phyloP scores from a whole-genome alignment of 345 rosid species.

The Syzygium grande region DNA sequence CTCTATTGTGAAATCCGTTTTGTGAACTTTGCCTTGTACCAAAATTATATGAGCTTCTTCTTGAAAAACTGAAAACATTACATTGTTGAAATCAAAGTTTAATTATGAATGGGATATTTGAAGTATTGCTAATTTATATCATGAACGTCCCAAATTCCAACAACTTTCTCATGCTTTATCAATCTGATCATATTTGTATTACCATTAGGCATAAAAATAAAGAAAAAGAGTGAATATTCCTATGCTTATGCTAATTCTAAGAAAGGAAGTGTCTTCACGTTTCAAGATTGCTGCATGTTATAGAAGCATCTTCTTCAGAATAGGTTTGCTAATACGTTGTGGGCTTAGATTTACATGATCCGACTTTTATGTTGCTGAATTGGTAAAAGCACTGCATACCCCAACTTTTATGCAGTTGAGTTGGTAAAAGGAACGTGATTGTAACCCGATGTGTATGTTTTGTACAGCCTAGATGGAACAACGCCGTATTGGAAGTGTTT shows the following conservation, averaged over 20 bases:
- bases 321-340: not conserved
- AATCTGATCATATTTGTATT: not conserved
- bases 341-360: not conserved
- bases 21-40: not conserved
- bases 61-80: not conserved
- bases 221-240: not conserved
- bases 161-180: not conserved
- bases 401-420: not conserved
- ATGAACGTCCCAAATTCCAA: not conserved
- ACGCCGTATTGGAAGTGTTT: conserved; percentile 78
- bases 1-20: not conserved
- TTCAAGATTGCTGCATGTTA: not conserved
- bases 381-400: not conserved
- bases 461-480: conserved; percentile 78
- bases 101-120: not conserved
- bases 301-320: not conserved
- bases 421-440: not conserved
- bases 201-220: not conserved
- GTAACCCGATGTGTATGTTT: not conserved
- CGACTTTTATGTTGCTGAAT: not conserved
- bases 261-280: not conserved
- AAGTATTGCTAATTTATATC: not conserved
- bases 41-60: not conserved
- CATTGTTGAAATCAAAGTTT: not conserved
- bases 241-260: not conserved